These are phyloP conservation scores for Hylodesmum podocarpum DNA, from an alignment of 306 rosid genomes.

Conservation along the genomic window DNA sequence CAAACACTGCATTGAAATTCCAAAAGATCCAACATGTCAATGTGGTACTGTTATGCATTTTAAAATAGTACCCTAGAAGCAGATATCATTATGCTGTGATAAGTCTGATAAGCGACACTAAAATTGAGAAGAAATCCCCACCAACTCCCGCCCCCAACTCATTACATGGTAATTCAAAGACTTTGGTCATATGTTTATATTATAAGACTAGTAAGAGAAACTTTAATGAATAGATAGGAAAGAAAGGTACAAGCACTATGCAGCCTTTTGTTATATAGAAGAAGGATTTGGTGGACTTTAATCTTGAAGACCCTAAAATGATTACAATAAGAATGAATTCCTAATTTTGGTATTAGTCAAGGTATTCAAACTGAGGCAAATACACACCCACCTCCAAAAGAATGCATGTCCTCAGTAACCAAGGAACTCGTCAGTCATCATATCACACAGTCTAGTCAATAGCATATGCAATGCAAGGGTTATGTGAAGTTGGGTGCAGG, in stretches of 20 bases:
- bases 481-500: background rate
- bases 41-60: background rate
- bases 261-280: too few species aligned
- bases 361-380: background rate
- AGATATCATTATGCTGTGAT: conserved; percentile 1
- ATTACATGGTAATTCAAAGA: background rate
- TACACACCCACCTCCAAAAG: background rate
- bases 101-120: background rate
- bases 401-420: background rate
- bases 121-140: background rate
- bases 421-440: background rate
- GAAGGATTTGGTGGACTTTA: too few species aligned
- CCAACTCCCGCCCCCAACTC: background rate
- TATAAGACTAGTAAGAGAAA: background rate
- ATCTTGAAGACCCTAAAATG: background rate
- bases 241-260: too few species aligned
- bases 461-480: background rate
- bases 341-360: background rate
- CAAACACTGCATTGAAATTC: conserved; percentile 63
- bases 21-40: conserved; percentile 20
- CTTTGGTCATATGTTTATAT: background rate
- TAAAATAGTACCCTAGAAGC: background rate
- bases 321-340: background rate
- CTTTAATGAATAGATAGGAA: too few species aligned
- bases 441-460: background rate